These are phyloP conservation scores for Mikania micrantha DNA, from an alignment of 129 eudicot species.

Conservation along the genomic window DNA sequence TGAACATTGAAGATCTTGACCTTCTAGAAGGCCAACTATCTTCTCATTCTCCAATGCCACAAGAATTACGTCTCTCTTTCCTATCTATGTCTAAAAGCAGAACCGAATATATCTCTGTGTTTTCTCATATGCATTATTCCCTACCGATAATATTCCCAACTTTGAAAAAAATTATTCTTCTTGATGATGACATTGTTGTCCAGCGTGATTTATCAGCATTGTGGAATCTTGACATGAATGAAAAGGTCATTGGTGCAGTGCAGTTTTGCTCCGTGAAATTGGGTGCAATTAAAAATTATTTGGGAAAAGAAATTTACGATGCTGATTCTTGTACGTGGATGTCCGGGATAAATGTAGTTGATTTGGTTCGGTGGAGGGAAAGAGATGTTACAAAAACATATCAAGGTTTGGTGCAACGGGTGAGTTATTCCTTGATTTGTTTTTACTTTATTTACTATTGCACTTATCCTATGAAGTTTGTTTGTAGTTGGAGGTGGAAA, in stretches of 20 bases:
- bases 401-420: conserved; percentile 57
- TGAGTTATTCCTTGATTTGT: conserved; percentile 29
- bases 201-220: conserved; percentile 75
- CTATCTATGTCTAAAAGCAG: conserved; percentile 35
- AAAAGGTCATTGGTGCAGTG: conserved; percentile 74
- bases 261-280: conserved; percentile 56
- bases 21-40: conserved; percentile 20
- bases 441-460: neutral
- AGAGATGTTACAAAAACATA: conserved; percentile 44
- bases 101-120: conserved; percentile 67
- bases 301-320: conserved; percentile 39
- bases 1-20: conserved; percentile 70
- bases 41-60: conserved; percentile 53
- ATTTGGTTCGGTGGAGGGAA: conserved; percentile 75
- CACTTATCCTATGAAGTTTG: neutral
- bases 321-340: conserved; percentile 78
- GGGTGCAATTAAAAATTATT: conserved; percentile 43
- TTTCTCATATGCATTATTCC: conserved; percentile 75
- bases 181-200: conserved; percentile 81
- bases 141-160: conserved; percentile 66
- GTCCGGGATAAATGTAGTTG: conserved; percentile 80
- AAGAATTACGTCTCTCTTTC: conserved; percentile 81
- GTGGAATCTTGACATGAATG: conserved; percentile 77
- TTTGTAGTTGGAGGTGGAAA: neutral
- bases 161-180: conserved; percentile 65